Conservation (phyloP, 805 yeast genomes). For the Saturnispora hagleri region DNA sequence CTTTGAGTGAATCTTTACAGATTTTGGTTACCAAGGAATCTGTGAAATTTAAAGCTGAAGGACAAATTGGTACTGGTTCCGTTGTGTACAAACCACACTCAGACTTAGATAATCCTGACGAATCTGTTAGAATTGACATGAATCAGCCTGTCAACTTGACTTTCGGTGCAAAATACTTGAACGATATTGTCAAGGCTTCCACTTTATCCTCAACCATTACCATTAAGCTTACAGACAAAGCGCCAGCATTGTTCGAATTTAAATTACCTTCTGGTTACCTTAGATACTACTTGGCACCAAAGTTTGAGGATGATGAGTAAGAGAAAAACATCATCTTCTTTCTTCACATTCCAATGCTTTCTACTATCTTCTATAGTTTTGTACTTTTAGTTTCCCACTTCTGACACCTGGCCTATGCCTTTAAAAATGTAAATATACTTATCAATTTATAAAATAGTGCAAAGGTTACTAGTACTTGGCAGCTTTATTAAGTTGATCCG, state of each 20-base stretch:
- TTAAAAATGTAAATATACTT: background rate
- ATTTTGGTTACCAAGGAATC: constrained; percentile 87
- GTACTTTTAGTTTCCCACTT: background rate
- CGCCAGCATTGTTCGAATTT: constrained; percentile 92
- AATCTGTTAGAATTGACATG: constrained; percentile 65
- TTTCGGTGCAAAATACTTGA: constrained; percentile 85
- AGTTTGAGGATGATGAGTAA: constrained; percentile 85
- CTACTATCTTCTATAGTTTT: background rate
- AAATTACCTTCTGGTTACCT: constrained; percentile 85
- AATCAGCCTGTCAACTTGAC: constrained; percentile 81
- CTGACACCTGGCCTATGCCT: constrained; percentile 3
- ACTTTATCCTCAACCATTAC: constrained; percentile 68
- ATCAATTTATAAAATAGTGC: background rate
- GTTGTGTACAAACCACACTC: constrained; percentile 78
- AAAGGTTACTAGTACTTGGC: constrained; percentile 19
- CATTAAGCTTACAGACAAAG: constrained; percentile 77
- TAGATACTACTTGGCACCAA: constrained; percentile 95
- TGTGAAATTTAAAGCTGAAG: constrained; percentile 81
- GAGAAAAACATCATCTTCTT: constrained; percentile 1
- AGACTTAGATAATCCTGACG: constrained; percentile 73
- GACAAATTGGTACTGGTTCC: constrained; percentile 84
- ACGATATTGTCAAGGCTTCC: constrained; percentile 88
- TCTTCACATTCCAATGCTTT: background rate
- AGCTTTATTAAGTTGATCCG: constrained; percentile 14
- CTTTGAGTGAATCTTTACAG: constrained; percentile 78